These are phyloP conservation scores for Colletotrichum karsti DNA, from an alignment of 2,329 filamentous ascomycete species.

Conservation along the genomic window DNA sequence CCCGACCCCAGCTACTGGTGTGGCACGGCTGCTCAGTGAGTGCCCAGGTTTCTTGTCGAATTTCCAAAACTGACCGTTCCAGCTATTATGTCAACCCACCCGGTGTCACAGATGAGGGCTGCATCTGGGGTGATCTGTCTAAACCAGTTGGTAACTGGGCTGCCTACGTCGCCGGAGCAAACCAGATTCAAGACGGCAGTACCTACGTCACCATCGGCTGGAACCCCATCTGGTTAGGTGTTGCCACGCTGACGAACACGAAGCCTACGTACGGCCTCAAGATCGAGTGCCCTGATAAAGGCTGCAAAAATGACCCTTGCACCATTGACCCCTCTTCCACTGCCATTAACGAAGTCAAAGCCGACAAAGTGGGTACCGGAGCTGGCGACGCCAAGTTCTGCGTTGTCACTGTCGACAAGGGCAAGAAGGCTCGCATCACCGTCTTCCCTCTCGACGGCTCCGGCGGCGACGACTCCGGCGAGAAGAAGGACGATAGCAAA, in stretches of 20 bases:
- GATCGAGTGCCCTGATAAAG: conserved; percentile 72
- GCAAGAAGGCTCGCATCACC: conserved; percentile 72
- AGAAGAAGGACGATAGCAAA: conserved; percentile 29
- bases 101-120: conserved; percentile 70
- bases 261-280: conserved; percentile 74
- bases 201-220: conserved; percentile 81
- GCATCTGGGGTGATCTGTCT: conserved; percentile 73
- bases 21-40: conserved; percentile 77
- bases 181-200: conserved; percentile 69
- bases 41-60: conserved; percentile 29
- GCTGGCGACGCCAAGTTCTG: conserved; percentile 78
- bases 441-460: conserved; percentile 61
- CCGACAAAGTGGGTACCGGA: conserved; percentile 61
- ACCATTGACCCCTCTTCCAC: conserved; percentile 69
- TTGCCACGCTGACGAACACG: conserved; percentile 60
- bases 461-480: conserved; percentile 35
- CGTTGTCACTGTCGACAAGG: conserved; percentile 77
- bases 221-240: conserved; percentile 77
- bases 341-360: conserved; percentile 66
- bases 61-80: not conserved
- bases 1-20: conserved; percentile 77
- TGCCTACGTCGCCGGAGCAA: conserved; percentile 80
- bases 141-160: conserved; percentile 79
- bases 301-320: conserved; percentile 80
- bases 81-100: conserved; percentile 84